A percentile compares a stretch with the other conserved stretches of the same genome.
Conservation (phyloP, 2,329 filamentous ascomycete genomes). For the Sporothrix brasiliensis region DNA sequence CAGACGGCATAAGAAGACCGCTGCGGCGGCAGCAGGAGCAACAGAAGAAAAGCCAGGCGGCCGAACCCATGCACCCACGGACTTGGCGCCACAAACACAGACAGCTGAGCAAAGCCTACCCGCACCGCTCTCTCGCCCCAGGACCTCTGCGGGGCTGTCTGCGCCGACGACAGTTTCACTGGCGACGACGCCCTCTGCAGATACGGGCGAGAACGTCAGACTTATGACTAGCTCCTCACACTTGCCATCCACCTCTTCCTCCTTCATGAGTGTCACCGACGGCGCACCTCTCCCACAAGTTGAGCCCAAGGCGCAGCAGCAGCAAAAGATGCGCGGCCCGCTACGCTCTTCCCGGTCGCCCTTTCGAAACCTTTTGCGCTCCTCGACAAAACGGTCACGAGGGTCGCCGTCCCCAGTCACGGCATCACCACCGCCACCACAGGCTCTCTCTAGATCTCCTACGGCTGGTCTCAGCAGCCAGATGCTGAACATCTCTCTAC, state of each 20-base stretch:
- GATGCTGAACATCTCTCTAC: constrained; percentile 28
- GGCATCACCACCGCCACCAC: not conserved
- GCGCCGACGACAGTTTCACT: not conserved
- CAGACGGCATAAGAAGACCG: constrained; percentile 41
- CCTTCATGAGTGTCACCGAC: constrained; percentile 28
- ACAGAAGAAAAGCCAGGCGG: not conserved
- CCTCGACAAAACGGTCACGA: constrained; percentile 41
- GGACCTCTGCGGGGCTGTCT: not conserved
- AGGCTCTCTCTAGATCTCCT: constrained; percentile 35
- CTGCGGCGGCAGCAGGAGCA: constrained; percentile 26
- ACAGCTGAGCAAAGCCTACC: not conserved
- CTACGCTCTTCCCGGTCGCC: constrained; percentile 35
- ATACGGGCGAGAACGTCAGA: constrained; percentile 3
- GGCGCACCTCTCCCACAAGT: constrained; percentile 2
- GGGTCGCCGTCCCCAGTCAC: constrained; percentile 39
- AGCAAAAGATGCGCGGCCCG: constrained; percentile 31
- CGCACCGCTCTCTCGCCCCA: not conserved
- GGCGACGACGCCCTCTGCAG: not conserved
- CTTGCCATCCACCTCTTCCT: constrained; percentile 7
- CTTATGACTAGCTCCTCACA: constrained; percentile 7
- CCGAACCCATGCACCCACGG: not conserved
- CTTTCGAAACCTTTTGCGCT: constrained; percentile 41
- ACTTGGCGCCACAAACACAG: not conserved
- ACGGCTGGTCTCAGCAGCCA: constrained; percentile 26
- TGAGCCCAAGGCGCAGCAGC: constrained; percentile 27